These are phyloP conservation scores for Lignosus rhinocerotis DNA, from an alignment of 1,284 basidiomycete species.

Conservation along the genomic window DNA sequence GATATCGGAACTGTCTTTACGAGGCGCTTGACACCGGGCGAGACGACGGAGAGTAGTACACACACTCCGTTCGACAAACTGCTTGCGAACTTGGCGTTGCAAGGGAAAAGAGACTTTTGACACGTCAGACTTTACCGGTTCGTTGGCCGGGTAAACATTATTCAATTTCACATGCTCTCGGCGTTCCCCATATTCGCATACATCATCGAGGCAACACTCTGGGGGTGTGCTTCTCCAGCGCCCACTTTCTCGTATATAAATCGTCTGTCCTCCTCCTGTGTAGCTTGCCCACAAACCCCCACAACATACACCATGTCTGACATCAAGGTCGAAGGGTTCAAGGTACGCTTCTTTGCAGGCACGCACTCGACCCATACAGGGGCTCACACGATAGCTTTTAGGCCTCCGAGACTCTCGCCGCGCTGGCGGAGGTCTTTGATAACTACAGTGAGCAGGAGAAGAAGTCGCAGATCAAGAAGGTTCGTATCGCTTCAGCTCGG, in stretches of 20 bases:
- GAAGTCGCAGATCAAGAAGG: slow-evolving; percentile 86
- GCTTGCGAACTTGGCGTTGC: too few species aligned
- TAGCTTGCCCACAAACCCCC: not conserved
- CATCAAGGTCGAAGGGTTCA: slow-evolving; percentile 39
- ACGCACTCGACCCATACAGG: not conserved
- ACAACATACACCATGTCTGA: slow-evolving; percentile 34
- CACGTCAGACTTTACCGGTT: too few species aligned
- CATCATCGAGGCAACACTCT: not conserved
- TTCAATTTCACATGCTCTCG: too few species aligned
- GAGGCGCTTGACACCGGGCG: too few species aligned
- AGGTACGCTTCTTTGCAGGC: slow-evolving; percentile 24
- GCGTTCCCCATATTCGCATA: too few species aligned
- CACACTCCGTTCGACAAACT: not conserved
- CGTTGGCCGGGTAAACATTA: too few species aligned
- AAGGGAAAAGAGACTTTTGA: too few species aligned
- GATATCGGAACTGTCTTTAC: too few species aligned
- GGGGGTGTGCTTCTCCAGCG: not conserved
- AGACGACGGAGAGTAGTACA: too few species aligned
- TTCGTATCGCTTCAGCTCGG: slow-evolving; percentile 28
- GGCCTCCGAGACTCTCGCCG: slow-evolving; percentile 72
- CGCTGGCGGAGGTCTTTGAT: slow-evolving; percentile 64
- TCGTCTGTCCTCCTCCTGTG: not conserved
- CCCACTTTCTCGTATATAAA: slow-evolving; percentile 10
- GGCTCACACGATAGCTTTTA: slow-evolving; percentile 32
- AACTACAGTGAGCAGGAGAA: slow-evolving; percentile 73